Conservation (phyloP, 305 asterid genomes). For the Caryopteris hybrid region DNA sequence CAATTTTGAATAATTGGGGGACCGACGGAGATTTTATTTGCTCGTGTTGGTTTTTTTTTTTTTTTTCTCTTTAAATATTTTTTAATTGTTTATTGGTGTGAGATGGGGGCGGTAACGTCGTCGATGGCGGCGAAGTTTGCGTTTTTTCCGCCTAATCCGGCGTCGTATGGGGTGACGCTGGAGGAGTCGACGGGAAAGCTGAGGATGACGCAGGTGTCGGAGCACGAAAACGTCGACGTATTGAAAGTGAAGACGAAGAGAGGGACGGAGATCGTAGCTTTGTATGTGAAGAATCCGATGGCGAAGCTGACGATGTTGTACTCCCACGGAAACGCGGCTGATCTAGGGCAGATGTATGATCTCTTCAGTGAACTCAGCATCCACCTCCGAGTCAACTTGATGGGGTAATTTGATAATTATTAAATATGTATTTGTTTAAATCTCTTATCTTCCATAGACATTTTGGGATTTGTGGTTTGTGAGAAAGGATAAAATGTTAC, state of each 20-base stretch:
- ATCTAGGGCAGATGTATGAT: conserved; percentile 97
- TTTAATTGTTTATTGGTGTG: conserved; percentile 1
- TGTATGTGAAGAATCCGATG: conserved; percentile 73
- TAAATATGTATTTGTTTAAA: not conserved
- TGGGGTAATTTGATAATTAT: conserved; percentile 50
- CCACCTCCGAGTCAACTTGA: conserved; percentile 84
- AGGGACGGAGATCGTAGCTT: conserved; percentile 73
- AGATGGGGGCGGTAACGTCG: conserved; percentile 94
- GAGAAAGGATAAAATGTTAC: not conserved
- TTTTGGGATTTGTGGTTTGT: not conserved
- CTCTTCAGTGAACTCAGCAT: conserved; percentile 84
- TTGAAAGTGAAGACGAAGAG: conserved; percentile 75
- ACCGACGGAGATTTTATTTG: not conserved
- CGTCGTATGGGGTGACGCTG: conserved; percentile 64
- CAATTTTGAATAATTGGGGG: not conserved
- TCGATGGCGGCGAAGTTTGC: conserved; percentile 97
- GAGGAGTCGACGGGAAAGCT: conserved; percentile 60
- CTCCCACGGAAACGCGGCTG: conserved; percentile 99
- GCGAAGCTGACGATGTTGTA: conserved; percentile 78
- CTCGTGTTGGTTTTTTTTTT: not conserved
- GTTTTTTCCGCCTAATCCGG: conserved; percentile 91
- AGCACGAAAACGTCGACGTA: conserved; percentile 76
- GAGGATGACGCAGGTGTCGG: conserved; percentile 80
- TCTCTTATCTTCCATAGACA: not conserved
- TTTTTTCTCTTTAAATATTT: not conserved